Base-by-base conservation (phyloP, 1,284 basidiomycete species). In the Cutaneotrichosporon daszewskae region DNA sequence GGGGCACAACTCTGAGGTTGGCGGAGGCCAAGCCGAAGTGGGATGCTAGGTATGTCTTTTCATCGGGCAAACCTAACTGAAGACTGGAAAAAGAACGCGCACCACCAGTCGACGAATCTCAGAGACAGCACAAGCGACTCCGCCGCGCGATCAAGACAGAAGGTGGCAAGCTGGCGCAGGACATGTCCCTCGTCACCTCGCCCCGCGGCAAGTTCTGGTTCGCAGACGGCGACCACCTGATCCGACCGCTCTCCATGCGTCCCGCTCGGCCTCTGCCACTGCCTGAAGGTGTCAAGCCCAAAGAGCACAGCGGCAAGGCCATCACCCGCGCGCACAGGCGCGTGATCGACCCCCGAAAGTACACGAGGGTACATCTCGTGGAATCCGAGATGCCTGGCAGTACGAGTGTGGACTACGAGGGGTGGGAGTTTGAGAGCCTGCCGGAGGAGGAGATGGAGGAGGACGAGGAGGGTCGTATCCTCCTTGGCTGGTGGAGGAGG, bases 1-100 rank as follows among this genome's bases (percentile, higher is more conserved):
- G 69, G 45, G 69, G 69, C 2, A 51, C 66, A 1, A 60, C 64
- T 41, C 50, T 72, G 3, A 59, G 64, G 17, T 49, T 72, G 1
- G 60, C 66, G 7, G 63, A 66, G 40, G 69, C 69, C 28, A 69
- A 69, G 49, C 61, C 60, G 3, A 32, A 39, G 7, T 68, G 46
- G 31, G 47, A 54, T 3, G 45, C 33, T 7, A 43, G 44, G 56
- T 61, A 38, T 42, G 55, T 22, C 10, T 1, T 5, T 22, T n/a
- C 9, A 8, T n/a, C 29, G 7, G 28, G 9, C 2, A 8, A 3
- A 27, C 17, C 40, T 41, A 18, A 41, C 40, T 5, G 3, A 14
- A 60, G 54, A 24, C 49, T 62, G 8, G 52, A 45, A 17, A 37
- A 37, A 12, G 57, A 63, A 27, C 45, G 57, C 17, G 43, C 51